phyloP scores from a whole-genome alignment of 306 rosid species.

The Vigna trinervia region DNA sequence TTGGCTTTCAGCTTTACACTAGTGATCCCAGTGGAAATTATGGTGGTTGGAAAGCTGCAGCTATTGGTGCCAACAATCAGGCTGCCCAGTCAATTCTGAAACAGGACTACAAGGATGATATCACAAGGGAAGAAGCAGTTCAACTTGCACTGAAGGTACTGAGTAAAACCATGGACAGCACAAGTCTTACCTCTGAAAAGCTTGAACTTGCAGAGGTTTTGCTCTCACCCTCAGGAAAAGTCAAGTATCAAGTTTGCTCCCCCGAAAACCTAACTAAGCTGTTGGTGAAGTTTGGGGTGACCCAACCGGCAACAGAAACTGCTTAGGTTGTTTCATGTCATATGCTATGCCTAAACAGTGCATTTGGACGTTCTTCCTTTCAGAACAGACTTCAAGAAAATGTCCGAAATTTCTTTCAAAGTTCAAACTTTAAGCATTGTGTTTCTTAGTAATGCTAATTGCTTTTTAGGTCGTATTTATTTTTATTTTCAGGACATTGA shows the following conservation, averaged over 20 bases:
- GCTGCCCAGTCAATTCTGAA: constrained; percentile 63
- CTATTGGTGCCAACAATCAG: constrained; percentile 62
- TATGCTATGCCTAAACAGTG: constrained; percentile 25
- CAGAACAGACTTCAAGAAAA: background rate
- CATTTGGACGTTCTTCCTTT: constrained; percentile 33
- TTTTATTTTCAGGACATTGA: constrained; percentile 15
- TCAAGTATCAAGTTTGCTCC: constrained; percentile 61
- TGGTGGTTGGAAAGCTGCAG: constrained; percentile 67
- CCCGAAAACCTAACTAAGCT: constrained; percentile 54
- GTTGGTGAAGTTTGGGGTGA: constrained; percentile 58
- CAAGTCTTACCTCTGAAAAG: constrained; percentile 59
- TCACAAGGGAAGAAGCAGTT: constrained; percentile 62
- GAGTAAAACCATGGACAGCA: constrained; percentile 63
- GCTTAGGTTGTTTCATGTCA: constrained; percentile 47
- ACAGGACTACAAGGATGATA: constrained; percentile 63
- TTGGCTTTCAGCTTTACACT: constrained; percentile 61
- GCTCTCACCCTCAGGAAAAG: constrained; percentile 56
- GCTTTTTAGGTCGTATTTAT: constrained; percentile 23
- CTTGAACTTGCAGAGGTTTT: constrained; percentile 63
- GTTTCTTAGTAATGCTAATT: constrained; percentile 38
- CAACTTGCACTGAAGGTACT: constrained; percentile 61
- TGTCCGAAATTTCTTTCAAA: constrained; percentile 16
- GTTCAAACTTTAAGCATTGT: constrained; percentile 21
- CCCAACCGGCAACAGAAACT: constrained; percentile 57
- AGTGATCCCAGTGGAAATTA: constrained; percentile 64